Evolutionary conservation across 805 yeast species (phyloP).

Genomic region (Candida taoyuanica): DNA sequence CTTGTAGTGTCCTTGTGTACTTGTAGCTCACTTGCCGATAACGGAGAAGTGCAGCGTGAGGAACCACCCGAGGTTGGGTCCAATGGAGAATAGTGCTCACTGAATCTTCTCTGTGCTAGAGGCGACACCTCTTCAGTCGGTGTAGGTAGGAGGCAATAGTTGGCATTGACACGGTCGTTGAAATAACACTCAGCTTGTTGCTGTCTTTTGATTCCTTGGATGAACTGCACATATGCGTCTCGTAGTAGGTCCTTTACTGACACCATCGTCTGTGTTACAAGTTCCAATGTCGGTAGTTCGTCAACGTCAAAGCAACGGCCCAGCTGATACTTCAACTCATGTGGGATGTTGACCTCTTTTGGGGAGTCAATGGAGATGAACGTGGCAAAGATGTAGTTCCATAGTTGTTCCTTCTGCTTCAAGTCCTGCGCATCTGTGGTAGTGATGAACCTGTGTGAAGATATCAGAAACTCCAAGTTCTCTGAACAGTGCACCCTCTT

Average conservation of each 20-base stretch:
- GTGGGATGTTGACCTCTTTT: conserved; percentile 31
- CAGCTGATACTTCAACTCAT: conserved; percentile 20
- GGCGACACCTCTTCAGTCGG: conserved; percentile 12
- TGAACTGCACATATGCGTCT: conserved; percentile 25
- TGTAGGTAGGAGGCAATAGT: conserved; percentile 17
- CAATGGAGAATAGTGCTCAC: conserved; percentile 21
- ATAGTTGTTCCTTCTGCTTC: conserved; percentile 12
- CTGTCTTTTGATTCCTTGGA: conserved; percentile 14
- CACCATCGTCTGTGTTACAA: conserved; percentile 19
- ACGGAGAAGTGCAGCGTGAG: conserved; percentile 18
- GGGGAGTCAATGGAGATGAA: conserved; percentile 37
- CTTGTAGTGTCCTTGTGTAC: neutral
- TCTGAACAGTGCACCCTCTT: conserved; percentile 25
- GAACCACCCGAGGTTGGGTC: conserved; percentile 12
- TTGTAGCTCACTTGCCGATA: conserved; percentile 10
- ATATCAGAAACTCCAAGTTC: conserved; percentile 25
- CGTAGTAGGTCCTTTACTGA: conserved; percentile 22
- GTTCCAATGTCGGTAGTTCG: conserved; percentile 15
- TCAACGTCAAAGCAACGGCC: conserved; percentile 7
- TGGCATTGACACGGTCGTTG: conserved; percentile 11
- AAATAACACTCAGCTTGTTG: conserved; percentile 6
- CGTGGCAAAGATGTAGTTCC: conserved; percentile 32
- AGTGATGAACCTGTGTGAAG: conserved; percentile 18
- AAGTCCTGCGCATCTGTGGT: conserved; percentile 3
- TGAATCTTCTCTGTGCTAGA: conserved; percentile 10